Evolutionary conservation across 164 flowering plant genomes (phyloP), one percentile per base, ranked within the genome.

Genomic region (Buxus sempervirens): DNA sequence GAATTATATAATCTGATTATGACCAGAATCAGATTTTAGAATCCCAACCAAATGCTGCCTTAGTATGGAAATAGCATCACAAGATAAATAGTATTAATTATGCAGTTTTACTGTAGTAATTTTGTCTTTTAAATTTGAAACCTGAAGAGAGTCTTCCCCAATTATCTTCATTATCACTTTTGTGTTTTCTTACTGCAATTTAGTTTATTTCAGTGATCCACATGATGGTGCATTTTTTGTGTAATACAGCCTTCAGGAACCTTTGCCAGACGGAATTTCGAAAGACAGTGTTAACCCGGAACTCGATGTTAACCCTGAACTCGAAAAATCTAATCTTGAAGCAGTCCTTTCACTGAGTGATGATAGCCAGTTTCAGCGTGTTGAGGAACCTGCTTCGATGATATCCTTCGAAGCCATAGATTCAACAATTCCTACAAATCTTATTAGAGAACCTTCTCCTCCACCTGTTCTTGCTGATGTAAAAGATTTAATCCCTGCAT

Each of bases 391-490:
- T 68, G 67, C 62, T 74, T 72, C 89, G 26, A 70, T 87, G 79
- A 82, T 86, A 70, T 84, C 92, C 21, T 87, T 90, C 65, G 93
- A 90, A 61, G 41, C 79, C 63, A 49, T 73, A 64, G 90, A 88
- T 71, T 72, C 66, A 54, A 76, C 82, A 67, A 63, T 65, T 58
- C n/a, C 77, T 57, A 63, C 71, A 6, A 79, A 83, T 57, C 73
- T 92, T 69, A 72, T 84, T 45, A 86, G 89, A 77, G 96, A 95
- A 68, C 99, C 97, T 75, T 85, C 90, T 75, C 96, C 97, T 72
- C 97, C 97, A 20, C 88, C 99, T 79, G 88, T 92, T 60, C 94
- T 92, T 64, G 94, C 97, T 27, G 90, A 89, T 68, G 96, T 95
- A 45, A 89, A 86, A 74, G 96, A 92, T 83, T 72, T 95, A 79